These are phyloP conservation scores for Globisporangium uncinulatum DNA, from an alignment of 352 stramenopile genomes.

Conservation along the genomic window DNA sequence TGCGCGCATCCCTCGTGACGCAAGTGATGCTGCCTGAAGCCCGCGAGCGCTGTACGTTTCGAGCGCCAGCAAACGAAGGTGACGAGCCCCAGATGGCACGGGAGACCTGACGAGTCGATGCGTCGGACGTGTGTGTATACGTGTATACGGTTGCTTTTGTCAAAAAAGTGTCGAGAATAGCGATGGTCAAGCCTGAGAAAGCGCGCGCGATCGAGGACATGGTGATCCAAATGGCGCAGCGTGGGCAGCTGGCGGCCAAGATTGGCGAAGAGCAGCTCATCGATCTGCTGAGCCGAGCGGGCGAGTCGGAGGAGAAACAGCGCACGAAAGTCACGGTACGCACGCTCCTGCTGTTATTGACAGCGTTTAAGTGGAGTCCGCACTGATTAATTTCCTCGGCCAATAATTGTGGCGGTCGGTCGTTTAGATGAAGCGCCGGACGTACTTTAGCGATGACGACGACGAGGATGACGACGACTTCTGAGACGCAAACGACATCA, in stretches of 20 bases:
- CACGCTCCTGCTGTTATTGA: neutral
- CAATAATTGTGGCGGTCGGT: constrained; percentile 11
- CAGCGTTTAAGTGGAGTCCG: neutral
- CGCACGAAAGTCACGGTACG: constrained; percentile 85
- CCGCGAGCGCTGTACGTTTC: constrained; percentile 67
- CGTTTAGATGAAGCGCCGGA: constrained; percentile 70
- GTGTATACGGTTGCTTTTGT: too few relatives aligned
- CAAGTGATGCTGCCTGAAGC: constrained; percentile 77
- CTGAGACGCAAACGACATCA: neutral
- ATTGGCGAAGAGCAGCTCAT: constrained; percentile 86
- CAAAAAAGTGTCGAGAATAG: constrained; percentile 71
- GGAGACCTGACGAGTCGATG: neutral
- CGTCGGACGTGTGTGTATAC: neutral
- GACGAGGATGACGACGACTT: constrained; percentile 77
- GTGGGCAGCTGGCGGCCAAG: constrained; percentile 69
- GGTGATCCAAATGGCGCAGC: constrained; percentile 84
- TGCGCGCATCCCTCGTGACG: constrained; percentile 68
- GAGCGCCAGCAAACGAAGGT: neutral
- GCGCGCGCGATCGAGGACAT: constrained; percentile 80
- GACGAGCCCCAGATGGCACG: neutral
- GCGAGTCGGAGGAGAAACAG: constrained; percentile 77
- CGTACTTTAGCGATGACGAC: constrained; percentile 88
- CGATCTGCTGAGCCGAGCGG: constrained; percentile 71
- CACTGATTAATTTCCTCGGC: too few relatives aligned
- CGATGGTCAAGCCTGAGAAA: constrained; percentile 87